Base-by-base conservation (phyloP, 768 basidiomycete species). In the Leucocoprinus sp. region DNA sequence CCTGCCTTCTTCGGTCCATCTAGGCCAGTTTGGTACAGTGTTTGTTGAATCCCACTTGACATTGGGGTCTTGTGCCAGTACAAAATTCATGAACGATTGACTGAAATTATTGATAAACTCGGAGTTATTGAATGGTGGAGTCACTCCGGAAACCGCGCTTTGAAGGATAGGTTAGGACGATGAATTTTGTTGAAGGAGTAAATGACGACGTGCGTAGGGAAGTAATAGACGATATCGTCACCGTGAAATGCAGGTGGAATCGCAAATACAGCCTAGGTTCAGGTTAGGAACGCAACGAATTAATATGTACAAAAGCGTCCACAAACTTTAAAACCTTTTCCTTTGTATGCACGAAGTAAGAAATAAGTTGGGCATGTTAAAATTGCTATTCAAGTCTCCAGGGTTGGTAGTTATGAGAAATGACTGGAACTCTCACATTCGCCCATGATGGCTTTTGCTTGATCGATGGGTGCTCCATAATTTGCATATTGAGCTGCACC, bases 71-170 rank as follows among this genome's bases (percentile, higher is more conserved):
- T 58, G 50, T 4, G 57, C 50, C 34, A 60, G 51, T 4, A 51
- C 67, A 45, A 70, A 69, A 47, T 64, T 57, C 11, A 66, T 37
- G 55, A 70, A 70, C 1, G 65, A 53, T 41, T 64, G 56, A 0
- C 64, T 48, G 49, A 72, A 71, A 0, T 68, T 60, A 5, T 55
- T 60, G 41, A 52, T 52, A 42, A 71, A 71, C 5, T 55, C 55
- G 0, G 63, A 52, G 49, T 71, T 67, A 28, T 61, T 56, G 49
- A 62, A 68, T 2, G 59, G 43, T 6, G 63, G n/a, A 45, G 27
- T 2, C 55, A 51, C 8, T 28, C 12, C 6, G 12, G 12, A 5
- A 28, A 6, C 12, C 12, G 6, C 27, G 6, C n/a, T 18, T n/a
- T n/a, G n/a, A n/a, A 22, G 11, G 36, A 36, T 6, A 2, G 37